These are phyloP conservation scores for Barnettozyma sucrosica DNA, from an alignment of 805 yeast species.

Conservation along the genomic window DNA sequence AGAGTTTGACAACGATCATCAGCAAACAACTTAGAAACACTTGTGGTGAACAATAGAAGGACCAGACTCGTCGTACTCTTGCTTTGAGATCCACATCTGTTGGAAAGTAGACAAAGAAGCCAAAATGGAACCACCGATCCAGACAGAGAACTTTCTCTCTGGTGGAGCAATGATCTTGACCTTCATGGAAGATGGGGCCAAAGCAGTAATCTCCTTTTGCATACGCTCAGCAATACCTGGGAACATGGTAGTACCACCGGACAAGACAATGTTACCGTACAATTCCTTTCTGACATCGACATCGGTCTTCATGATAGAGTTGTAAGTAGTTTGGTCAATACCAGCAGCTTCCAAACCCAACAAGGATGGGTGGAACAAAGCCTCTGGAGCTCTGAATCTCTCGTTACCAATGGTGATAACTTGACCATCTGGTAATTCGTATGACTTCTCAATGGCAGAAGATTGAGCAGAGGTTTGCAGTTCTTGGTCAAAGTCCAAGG, in stretches of 20 bases:
- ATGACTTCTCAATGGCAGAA: conserved; percentile 95
- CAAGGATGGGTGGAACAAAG: conserved; percentile 97
- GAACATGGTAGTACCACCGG: conserved; percentile 99
- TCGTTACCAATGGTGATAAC: conserved; percentile 99
- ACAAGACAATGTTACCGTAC: conserved; percentile 98
- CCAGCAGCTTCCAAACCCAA: conserved; percentile 92
- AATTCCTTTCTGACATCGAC: conserved; percentile 98
- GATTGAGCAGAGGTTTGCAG: conserved; percentile 98
- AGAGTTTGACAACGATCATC: not conserved
- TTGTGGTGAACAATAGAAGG: conserved; percentile 85
- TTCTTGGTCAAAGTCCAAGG: conserved; percentile 98
- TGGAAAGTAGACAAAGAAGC: conserved; percentile 99
- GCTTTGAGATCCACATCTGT: conserved; percentile 99
- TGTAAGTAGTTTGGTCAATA: conserved; percentile 86
- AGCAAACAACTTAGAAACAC: conserved; percentile 34
- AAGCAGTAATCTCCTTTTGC: conserved; percentile 99
- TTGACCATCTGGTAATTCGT: conserved; percentile 99
- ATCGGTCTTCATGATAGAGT: conserved; percentile 92
- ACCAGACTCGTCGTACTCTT: conserved; percentile 99
- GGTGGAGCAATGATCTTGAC: conserved; percentile 99
- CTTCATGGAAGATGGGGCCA: conserved; percentile 99
- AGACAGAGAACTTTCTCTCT: conserved; percentile 98
- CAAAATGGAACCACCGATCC: conserved; percentile 99
- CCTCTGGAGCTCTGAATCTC: conserved; percentile 99
- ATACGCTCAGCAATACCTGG: conserved; percentile 99